These are phyloP conservation scores for Prunus armeniaca DNA, from an alignment of 306 rosid genomes.

Conservation along the genomic window DNA sequence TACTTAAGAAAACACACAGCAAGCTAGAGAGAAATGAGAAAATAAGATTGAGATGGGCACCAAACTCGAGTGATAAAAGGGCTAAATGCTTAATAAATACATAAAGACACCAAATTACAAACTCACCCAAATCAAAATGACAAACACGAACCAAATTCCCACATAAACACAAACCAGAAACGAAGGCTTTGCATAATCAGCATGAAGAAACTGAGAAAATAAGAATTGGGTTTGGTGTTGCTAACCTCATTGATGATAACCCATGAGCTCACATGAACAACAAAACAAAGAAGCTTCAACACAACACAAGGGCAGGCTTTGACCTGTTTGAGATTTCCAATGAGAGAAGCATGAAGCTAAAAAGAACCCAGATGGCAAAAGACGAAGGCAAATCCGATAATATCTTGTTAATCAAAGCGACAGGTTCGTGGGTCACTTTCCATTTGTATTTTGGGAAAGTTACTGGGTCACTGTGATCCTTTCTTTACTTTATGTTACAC, in stretches of 20 bases:
- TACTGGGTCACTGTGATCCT: neutral
- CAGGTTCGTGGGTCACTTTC: constrained; percentile 13
- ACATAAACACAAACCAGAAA: neutral
- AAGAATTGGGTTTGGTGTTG: constrained; percentile 1
- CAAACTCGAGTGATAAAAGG: neutral
- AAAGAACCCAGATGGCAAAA: constrained; percentile 5
- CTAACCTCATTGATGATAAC: constrained; percentile 26
- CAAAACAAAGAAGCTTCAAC: neutral
- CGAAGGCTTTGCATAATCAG: neutral
- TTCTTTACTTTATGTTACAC: neutral
- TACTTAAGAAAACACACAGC: neutral
- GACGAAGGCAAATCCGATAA: constrained; percentile 1
- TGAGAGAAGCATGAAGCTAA: neutral
- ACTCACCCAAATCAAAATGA: neutral
- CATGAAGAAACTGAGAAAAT: neutral
- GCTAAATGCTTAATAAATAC: neutral
- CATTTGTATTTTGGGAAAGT: neutral
- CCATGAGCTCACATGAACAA: neutral
- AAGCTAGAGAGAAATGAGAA: neutral
- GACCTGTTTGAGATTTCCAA: constrained; percentile 15
- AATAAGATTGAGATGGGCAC: neutral
- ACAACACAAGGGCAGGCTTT: neutral
- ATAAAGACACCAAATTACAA: no score
- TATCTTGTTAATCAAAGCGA: neutral
- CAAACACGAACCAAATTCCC: neutral